These are phyloP conservation scores for Xylogone sp. DNA, from an alignment of 2,329 filamentous ascomycete genomes.

Conservation along the genomic window DNA sequence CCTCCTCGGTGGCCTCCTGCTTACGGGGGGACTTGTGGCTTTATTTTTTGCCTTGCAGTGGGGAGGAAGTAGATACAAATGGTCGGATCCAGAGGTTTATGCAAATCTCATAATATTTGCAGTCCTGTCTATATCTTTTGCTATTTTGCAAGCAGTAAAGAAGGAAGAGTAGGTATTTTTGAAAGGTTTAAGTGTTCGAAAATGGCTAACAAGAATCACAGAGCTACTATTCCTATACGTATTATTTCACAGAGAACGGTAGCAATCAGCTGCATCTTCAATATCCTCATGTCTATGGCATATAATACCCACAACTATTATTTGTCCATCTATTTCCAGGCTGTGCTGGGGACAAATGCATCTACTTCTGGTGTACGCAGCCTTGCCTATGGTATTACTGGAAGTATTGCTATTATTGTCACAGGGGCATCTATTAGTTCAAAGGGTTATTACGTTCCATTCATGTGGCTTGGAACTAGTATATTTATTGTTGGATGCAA, in stretches of 20 bases:
- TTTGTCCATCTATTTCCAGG: slow-evolving; percentile 10
- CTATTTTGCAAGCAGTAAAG: slow-evolving; percentile 6
- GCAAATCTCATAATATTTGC: slow-evolving; percentile 34
- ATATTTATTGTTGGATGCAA: slow-evolving; percentile 35
- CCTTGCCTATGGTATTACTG: slow-evolving; percentile 11
- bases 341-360: not conserved
- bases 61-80: slow-evolving; percentile 37
- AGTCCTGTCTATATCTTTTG: slow-evolving; percentile 25
- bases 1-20: slow-evolving; percentile 35
- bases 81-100: slow-evolving; percentile 34
- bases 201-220: not conserved
- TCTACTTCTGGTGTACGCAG: not conserved
- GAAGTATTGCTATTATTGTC: slow-evolving; percentile 33
- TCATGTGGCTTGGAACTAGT: slow-evolving; percentile 38
- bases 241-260: slow-evolving; percentile 1
- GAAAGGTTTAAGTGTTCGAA: not conserved
- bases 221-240: slow-evolving; percentile 1
- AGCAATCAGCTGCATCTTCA: not conserved
- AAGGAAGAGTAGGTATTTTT: slow-evolving; percentile 1
- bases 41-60: slow-evolving; percentile 41
- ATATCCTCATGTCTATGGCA: not conserved
- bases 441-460: slow-evolving; percentile 35
- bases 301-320: slow-evolving; percentile 2
- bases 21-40: slow-evolving; percentile 37
- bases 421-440: slow-evolving; percentile 32